phyloP scores from a whole-genome alignment of 805 yeast genomes.

The Clavispora carvajalis region DNA sequence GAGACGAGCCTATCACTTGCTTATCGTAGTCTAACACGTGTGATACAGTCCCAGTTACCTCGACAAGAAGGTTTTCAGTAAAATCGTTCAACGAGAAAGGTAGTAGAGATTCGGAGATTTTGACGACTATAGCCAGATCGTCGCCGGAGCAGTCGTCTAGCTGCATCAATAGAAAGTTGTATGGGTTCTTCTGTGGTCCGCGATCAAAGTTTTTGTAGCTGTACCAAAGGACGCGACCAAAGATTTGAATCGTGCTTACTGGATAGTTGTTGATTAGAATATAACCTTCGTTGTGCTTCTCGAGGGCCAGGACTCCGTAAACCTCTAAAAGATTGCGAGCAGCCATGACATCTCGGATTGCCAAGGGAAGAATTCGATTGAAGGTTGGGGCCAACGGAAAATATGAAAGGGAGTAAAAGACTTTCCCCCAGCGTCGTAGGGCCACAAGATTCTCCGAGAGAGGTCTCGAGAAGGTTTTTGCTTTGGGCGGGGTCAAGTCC shows the following conservation, averaged over 20 bases:
- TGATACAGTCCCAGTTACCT: slow-evolving; percentile 18
- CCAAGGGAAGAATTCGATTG: slow-evolving; percentile 18
- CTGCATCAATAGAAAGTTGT: slow-evolving; percentile 14
- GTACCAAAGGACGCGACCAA: slow-evolving; percentile 23
- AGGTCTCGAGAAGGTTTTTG: slow-evolving; percentile 12
- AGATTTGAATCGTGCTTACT: slow-evolving; percentile 17
- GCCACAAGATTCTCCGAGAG: slow-evolving; percentile 33
- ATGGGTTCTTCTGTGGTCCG: slow-evolving; percentile 1
- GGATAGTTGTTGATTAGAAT: slow-evolving; percentile 32
- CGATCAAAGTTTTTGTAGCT: slow-evolving; percentile 1
- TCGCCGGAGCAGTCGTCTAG: slow-evolving; percentile 34
- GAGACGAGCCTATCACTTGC: slow-evolving; percentile 5
- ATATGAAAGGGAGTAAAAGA: slow-evolving; percentile 30
- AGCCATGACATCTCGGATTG: slow-evolving; percentile 25
- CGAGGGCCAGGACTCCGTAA: slow-evolving; percentile 14
- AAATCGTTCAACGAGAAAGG: slow-evolving; percentile 14
- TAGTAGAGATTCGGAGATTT: slow-evolving; percentile 8
- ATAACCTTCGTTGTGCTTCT: slow-evolving; percentile 9
- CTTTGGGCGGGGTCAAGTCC: not conserved
- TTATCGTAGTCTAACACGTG: slow-evolving; percentile 5
- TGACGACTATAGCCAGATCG: slow-evolving; percentile 23
- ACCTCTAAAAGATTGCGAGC: slow-evolving; percentile 9
- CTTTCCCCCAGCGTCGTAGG: slow-evolving; percentile 17
- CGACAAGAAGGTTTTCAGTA: slow-evolving; percentile 21
- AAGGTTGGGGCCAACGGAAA: slow-evolving; percentile 29